Conservation (phyloP, 768 basidiomycete species). For the Leccinum aurantiacum region DNA sequence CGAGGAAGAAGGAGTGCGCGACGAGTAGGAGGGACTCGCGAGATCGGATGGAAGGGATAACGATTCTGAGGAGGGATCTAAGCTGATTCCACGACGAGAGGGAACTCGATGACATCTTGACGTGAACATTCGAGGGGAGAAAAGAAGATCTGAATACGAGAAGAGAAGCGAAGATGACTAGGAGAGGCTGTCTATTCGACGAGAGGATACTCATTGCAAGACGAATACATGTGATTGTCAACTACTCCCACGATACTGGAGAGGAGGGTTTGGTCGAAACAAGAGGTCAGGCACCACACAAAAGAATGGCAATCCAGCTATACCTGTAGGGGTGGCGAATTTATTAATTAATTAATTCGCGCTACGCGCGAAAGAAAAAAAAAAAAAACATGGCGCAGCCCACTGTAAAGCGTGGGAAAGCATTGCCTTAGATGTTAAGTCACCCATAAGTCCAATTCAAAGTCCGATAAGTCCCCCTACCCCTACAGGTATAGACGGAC, state of each 20-base stretch:
- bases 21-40: constrained; percentile 74
- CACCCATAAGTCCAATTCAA: no score
- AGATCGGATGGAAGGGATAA: constrained; percentile 58
- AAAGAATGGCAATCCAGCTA: no score
- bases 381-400: no score
- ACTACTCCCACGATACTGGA: not conserved
- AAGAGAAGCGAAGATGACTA: constrained; percentile 45
- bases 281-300: no score
- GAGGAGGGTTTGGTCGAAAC: no score
- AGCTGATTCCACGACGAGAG: constrained; percentile 70
- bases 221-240: constrained; percentile 14
- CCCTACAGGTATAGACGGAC: no score
- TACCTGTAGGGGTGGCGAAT: no score
- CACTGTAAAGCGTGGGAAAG: no score
- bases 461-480: no score
- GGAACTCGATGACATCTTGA: constrained; percentile 57
- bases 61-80: constrained; percentile 67
- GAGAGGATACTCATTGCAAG: constrained; percentile 4
- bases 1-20: constrained; percentile 81
- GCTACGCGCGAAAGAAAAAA: no score
- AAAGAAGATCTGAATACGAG: constrained; percentile 54
- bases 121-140: constrained; percentile 39
- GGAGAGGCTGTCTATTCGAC: constrained; percentile 28
- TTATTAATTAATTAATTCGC: no score
- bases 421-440: no score